Base-by-base conservation (phyloP, 805 yeast genomes). In the Clavispora asparagi region DNA sequence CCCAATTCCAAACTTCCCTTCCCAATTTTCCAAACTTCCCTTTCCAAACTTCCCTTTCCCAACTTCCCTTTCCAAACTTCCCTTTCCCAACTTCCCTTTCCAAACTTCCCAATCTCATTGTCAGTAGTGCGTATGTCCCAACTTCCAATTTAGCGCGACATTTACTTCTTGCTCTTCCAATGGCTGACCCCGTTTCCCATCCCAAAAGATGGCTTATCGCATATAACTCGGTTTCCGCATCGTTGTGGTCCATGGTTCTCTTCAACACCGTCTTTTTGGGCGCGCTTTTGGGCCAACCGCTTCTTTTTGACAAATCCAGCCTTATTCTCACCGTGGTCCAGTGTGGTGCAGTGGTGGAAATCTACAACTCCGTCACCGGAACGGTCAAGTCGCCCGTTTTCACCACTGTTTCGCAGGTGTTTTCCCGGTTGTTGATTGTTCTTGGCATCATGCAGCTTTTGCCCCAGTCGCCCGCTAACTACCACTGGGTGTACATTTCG, bases 401-500 rank as follows among this genome's bases (percentile, higher is more conserved):
- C 46, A 94, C 97, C 28, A 89, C 97, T 0, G 75, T 73, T 13
- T 83, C 91, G 59, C 99, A 94, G 67, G 96, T 94, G 1, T 76
- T 84, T 7, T 90, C 97, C 11, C 78, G 99, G 52, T 64, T 91
- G 44, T 69, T 91, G 53, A 76, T 94, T 35, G 95, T 88, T 6
- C 73, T 85, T 70, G 97, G 97, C 4, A 78, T 92, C 43, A 81
- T 89, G 65, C 80, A 80, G 43, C 63, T 75, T n/a, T 72, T 90
- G 52, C 97, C 98, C 8, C 59, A 77, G 16, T 77, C 87, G 0
- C 85, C 85, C 16, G 89, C 89, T 27, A 74, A 77, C 54, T 44
- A 55, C 54, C 75, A 73, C 53, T 72, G 81, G 78, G 73, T 78
- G 13, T 91, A 85, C 64, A 65, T 82, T 46, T 71, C 92, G 1